Evolutionary conservation across 2,329 filamentous ascomycete species (phyloP).

Genomic region (Daldinia eschscholtzii): DNA sequence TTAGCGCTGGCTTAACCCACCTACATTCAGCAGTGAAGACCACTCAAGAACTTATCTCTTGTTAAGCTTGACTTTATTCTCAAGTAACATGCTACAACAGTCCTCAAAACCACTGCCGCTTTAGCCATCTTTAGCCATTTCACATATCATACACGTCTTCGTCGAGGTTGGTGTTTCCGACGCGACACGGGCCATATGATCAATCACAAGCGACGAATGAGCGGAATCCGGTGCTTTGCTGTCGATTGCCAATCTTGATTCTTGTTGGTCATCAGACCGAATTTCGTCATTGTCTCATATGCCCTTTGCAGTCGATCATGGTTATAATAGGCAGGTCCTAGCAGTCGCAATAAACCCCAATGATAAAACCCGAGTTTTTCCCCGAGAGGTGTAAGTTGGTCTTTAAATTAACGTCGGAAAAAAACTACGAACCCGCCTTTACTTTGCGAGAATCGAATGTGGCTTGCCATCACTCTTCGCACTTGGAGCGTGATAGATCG

Average conservation of each 20-base stretch:
- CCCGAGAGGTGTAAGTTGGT: background rate
- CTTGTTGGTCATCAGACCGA: background rate
- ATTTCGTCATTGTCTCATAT: constrained; percentile 1
- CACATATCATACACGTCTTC: background rate
- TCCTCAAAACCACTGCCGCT: too few species aligned
- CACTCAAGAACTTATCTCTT: background rate
- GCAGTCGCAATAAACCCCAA: background rate
- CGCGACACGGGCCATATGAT: background rate
- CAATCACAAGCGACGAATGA: background rate
- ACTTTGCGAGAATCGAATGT: background rate
- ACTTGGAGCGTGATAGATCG: background rate
- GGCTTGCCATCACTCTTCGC: background rate
- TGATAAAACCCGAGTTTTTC: background rate
- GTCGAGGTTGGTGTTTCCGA: background rate
- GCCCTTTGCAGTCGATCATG: constrained; percentile 1
- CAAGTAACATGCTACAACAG: too few species aligned
- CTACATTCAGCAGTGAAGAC: background rate
- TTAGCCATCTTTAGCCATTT: background rate
- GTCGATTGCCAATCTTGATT: background rate
- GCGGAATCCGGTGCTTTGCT: background rate
- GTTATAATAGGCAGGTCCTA: constrained; percentile 13
- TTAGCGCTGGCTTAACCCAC: too few species aligned
- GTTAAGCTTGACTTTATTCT: too few species aligned
- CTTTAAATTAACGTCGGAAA: background rate
- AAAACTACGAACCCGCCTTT: background rate